These are phyloP conservation scores for Nitzschia sp. DNA, from an alignment of 108 stramenopile genomes.

Conservation along the genomic window DNA sequence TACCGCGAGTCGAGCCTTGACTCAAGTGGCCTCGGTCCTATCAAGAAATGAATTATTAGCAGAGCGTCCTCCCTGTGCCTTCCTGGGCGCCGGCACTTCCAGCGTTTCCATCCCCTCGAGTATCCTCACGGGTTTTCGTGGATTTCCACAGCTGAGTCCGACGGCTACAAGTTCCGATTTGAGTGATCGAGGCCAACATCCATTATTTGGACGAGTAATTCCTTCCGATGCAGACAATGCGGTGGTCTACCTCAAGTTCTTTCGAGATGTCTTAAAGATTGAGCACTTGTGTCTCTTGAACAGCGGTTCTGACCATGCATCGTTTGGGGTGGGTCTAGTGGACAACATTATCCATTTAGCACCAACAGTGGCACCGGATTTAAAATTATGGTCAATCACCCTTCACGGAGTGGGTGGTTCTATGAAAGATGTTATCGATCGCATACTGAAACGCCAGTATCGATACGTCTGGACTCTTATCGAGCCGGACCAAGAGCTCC, in stretches of 20 bases:
- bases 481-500: not conserved
- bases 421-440: not conserved
- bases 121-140: conserved; percentile 39
- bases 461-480: not conserved
- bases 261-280: not conserved
- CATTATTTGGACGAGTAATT: conserved; percentile 29
- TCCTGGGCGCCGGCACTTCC: conserved; percentile 17
- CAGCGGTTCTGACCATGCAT: conserved; percentile 24
- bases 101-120: conserved; percentile 14
- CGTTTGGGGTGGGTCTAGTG: conserved; percentile 10
- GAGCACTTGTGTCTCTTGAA: conserved; percentile 24
- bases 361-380: not conserved
- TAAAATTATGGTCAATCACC: not conserved
- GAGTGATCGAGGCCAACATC: conserved; percentile 16
- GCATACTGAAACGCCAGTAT: not conserved
- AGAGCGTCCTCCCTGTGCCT: conserved; percentile 16
- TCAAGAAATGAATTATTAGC: not conserved
- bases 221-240: conserved; percentile 12
- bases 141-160: conserved; percentile 41
- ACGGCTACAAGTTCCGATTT: conserved; percentile 21
- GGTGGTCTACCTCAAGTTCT: not conserved
- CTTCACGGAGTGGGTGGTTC: not conserved
- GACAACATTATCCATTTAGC: not conserved
- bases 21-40: not conserved
- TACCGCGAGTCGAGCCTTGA: not conserved